Evolutionary conservation across 2,329 filamentous ascomycete species (phyloP), one percentile per base, ranked within the genome.

Genomic region (Fusarium chaquense): DNA sequence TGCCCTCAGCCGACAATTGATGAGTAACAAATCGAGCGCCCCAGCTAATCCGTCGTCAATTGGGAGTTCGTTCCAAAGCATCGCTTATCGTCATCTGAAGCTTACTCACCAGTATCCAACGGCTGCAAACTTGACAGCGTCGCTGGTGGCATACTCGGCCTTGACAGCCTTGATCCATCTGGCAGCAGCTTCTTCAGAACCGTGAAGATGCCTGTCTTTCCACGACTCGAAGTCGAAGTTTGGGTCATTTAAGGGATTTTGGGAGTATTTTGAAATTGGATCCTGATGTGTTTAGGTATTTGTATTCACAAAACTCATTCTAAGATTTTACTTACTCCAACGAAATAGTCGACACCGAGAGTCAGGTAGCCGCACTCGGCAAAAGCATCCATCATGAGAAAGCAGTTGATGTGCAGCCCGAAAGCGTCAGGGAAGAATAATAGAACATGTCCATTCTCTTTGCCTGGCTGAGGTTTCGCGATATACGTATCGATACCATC

Each of bases 91-190:
- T n/a, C n/a, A n/a, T n/a, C n/a, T n/a, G n/a, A n/a, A n/a, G n/a
- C n/a, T n/a, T n/a, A 9, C 7, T 52, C n/a, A 52, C 53, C 53
- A 57, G 3, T 57, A 57, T 20, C 53, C 53, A n/a, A 52, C 45
- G 4, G 44, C 49, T 7, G 33, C 26, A 11, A 57, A 57, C 1
- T 40, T 51, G 26, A 32, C 53, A 5, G 5, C 15, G 1, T 52
- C 20, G 4, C n/a, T 6, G 5, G 16, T 52, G 12, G 20, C 26
- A 2, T 57, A 57, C 13, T 52, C 18, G 2, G 16, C 4, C 20
- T 52, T 57, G 2, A 57, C 45, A n/a, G 44, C 45, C 24, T 40
- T 57, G 26, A 57, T 16, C 45, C 45, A 57, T 40, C 45, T 40
- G 0, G 11, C 26, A 22, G 53, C 45, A 5, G 33, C 45, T 11